phyloP scores from a whole-genome alignment of 129 eudicot genomes.

The Flaveria sonorensis region DNA sequence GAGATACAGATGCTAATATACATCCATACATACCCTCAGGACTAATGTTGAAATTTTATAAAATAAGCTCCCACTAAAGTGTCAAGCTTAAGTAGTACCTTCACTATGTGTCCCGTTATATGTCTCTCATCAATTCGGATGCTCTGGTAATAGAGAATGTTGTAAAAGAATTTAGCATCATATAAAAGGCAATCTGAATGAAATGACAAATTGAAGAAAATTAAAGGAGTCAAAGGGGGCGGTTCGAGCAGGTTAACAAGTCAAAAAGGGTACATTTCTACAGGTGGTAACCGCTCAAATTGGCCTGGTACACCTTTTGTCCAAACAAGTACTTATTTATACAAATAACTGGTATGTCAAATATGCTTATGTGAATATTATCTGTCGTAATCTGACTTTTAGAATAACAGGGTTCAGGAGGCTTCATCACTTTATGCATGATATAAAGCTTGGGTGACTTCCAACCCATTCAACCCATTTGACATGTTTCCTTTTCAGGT shows the following conservation, averaged over 20 bases:
- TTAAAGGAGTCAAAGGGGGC: neutral
- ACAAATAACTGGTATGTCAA: neutral
- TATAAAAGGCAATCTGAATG: neutral
- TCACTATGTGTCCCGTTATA: slow-evolving; percentile 83
- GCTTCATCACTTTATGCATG: neutral
- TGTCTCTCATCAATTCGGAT: slow-evolving; percentile 93
- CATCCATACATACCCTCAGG: neutral
- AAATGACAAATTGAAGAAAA: neutral
- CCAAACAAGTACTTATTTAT: neutral
- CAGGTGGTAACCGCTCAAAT: neutral
- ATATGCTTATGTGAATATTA: neutral
- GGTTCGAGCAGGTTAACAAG: neutral
- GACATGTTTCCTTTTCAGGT: neutral
- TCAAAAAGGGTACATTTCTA: neutral
- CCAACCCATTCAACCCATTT: neutral
- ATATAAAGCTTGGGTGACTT: neutral
- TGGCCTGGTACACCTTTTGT: neutral
- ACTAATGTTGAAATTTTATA: slow-evolving; percentile 20
- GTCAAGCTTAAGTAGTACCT: slow-evolving; percentile 47
- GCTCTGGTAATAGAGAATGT: slow-evolving; percentile 59
- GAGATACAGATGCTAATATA: neutral
- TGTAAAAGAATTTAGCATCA: slow-evolving; percentile 26
- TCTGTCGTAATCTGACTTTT: neutral
- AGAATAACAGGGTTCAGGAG: neutral
- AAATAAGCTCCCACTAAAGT: slow-evolving; percentile 11